These are phyloP conservation scores for Licmophora abbreviata DNA, from an alignment of 108 stramenopile species.

Conservation along the genomic window DNA sequence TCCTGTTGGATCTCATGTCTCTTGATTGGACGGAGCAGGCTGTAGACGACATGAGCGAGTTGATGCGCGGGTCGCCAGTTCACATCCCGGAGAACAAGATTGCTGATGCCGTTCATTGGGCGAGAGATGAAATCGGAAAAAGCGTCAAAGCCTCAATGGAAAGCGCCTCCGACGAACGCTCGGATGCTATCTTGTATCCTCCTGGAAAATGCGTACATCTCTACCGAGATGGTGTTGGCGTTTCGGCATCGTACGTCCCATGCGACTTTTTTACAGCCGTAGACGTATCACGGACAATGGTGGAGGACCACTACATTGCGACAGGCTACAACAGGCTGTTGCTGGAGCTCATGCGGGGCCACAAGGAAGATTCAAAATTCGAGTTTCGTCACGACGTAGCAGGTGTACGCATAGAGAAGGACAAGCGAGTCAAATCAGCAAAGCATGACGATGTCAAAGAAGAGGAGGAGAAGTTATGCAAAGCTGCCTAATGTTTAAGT, in stretches of 20 bases:
- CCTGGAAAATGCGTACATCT: conserved; percentile 76
- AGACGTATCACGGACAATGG: conserved; percentile 72
- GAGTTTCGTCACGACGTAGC: conserved; percentile 26
- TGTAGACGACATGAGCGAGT: conserved; percentile 47
- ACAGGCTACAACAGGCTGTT: conserved; percentile 60
- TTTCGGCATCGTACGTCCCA: conserved; percentile 59
- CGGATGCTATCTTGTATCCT: conserved; percentile 31
- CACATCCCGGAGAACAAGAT: too few relatives aligned
- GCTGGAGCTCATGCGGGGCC: conserved; percentile 57
- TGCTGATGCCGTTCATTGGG: too few relatives aligned
- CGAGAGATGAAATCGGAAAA: too few relatives aligned
- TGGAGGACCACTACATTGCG: conserved; percentile 66
- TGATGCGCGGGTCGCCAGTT: conserved; percentile 27
- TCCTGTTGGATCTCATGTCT: conserved; percentile 36
- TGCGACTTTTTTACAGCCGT: conserved; percentile 60
- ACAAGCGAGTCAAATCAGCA: too few relatives aligned
- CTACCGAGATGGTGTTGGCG: conserved; percentile 67
- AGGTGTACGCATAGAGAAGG: too few relatives aligned
- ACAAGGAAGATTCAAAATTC: conserved; percentile 45
- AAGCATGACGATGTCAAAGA: too few relatives aligned
- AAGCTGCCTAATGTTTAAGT: too few relatives aligned
- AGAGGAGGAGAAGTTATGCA: too few relatives aligned
- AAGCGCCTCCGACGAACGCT: too few relatives aligned
- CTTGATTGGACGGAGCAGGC: conserved; percentile 55
- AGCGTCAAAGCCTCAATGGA: too few relatives aligned